Conservation (phyloP, 106 monocot species). For the Posidonia australis region DNA sequence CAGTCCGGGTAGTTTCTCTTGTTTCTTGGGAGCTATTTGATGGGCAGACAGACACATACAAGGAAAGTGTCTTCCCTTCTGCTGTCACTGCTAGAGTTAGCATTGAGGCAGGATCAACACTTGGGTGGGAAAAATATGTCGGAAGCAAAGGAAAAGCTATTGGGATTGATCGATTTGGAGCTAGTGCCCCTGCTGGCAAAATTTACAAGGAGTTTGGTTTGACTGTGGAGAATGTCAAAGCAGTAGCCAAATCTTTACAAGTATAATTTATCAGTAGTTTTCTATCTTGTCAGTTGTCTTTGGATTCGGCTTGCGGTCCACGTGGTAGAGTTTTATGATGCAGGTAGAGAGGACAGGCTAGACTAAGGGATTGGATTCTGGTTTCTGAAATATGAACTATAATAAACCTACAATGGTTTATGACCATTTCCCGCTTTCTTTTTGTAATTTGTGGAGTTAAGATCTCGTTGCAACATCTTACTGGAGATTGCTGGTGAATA, state of each 20-base stretch:
- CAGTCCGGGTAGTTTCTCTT: constrained; percentile 62
- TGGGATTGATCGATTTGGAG: constrained; percentile 62
- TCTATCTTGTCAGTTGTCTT: too few species aligned
- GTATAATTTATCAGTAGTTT: neutral
- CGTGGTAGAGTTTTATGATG: too few species aligned
- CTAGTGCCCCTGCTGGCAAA: constrained; percentile 63
- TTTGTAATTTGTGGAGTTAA: too few species aligned
- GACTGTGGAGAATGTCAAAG: constrained; percentile 49
- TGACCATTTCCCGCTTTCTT: too few species aligned
- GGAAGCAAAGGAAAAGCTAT: constrained; percentile 70
- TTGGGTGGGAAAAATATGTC: constrained; percentile 64
- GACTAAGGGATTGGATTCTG: too few species aligned
- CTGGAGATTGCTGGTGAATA: too few species aligned
- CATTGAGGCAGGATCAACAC: constrained; percentile 58
- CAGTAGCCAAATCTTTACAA: constrained; percentile 33
- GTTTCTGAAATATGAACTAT: too few species aligned
- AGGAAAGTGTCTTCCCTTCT: constrained; percentile 54
- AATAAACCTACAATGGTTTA: too few species aligned
- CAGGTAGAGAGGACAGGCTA: too few species aligned
- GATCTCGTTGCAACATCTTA: too few species aligned
- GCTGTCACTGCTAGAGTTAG: constrained; percentile 58
- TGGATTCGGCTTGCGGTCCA: too few species aligned
- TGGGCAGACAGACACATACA: constrained; percentile 53
- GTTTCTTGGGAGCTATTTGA: constrained; percentile 78
- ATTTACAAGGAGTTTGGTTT: constrained; percentile 81